Percentiles rank a stretch among this genome's conserved stretches.
These are phyloP conservation scores for Hyparrhenia diplandra DNA, from an alignment of 176 grass and related monocot species.

Conservation along the genomic window DNA sequence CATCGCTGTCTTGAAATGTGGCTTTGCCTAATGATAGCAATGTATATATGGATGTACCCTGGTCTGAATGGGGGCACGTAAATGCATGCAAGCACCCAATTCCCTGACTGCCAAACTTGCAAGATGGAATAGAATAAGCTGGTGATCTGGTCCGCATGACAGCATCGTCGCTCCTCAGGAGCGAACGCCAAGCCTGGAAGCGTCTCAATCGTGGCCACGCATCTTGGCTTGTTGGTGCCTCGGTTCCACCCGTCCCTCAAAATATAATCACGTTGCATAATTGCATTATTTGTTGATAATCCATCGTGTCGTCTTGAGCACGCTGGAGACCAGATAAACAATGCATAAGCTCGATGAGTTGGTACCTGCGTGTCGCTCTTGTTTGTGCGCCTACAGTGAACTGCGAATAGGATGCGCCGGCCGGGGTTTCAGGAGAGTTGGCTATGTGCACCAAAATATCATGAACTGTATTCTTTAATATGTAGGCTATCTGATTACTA, in stretches of 20 bases:
- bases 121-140: not conserved
- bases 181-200: not conserved
- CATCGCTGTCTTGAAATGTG: not conserved
- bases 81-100: slow-evolving; percentile 6
- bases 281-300: not conserved
- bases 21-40: not conserved
- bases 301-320: not conserved
- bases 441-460: no score
- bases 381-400: no score
- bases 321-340: not conserved
- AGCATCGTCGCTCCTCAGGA: not conserved
- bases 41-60: not conserved
- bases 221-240: not conserved
- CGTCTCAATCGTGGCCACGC: not conserved
- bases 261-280: not conserved
- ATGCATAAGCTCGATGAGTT: no score
- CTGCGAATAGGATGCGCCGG: no score
- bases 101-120: not conserved
- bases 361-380: no score
- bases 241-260: not conserved
- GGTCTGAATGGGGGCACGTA: not conserved
- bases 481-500: not conserved
- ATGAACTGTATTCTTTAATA: no score
- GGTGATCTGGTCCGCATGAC: not conserved
- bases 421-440: no score